Base-by-base conservation (phyloP, 345 rosid species). In the Brassica incana region DNA sequence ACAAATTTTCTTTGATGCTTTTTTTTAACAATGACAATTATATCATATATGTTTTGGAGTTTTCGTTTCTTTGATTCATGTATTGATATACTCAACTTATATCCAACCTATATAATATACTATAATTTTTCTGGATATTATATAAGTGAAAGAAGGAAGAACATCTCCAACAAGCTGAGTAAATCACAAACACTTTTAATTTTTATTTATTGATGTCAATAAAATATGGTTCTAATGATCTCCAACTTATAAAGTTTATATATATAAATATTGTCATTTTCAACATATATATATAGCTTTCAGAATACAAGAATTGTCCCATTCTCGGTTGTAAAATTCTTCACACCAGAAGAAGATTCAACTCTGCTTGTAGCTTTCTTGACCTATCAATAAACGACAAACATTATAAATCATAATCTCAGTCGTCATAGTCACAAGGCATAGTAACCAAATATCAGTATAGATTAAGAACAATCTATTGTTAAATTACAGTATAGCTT, bases 351-450 rank as follows among this genome's bases (percentile, higher is more conserved):
- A 56, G 77, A 75, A 66, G 73, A 65, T 62, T 72, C 73, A 23
- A 76, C 73, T 66, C 83, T 76, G 56, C 80, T 78, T 11, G 71
- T 11, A 75, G 89, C 87, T 74, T 86, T 86, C 66, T 48, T 73
- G 8, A 79, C 83, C 89, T 84, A 78, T 71, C 35, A 8, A 68
- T 15, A 58, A 43, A 65, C 0, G 14, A 65, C 40, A 71, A 43
- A n/a, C 60, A 50, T 29, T 15, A 6, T 5, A 32, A 16, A 7
- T 36, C 32, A 73, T 43, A 65, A 36, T 18, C n/a, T 59, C n/a
- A 56, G 8, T 23, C 64, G 2, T 25, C 45, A 23, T 23, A 36
- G 16, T 25, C 11, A 7, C 14, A 15, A 58, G 14, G 40, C 32
- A 67, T 29, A 40, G 67, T 67, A 54, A 59, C 65, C 4, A 11